A percentile compares a stretch with the other conserved stretches of the same genome.
Evolutionary conservation across 129 eudicot genomes (phyloP).

Genomic region (Logfia minima): DNA sequence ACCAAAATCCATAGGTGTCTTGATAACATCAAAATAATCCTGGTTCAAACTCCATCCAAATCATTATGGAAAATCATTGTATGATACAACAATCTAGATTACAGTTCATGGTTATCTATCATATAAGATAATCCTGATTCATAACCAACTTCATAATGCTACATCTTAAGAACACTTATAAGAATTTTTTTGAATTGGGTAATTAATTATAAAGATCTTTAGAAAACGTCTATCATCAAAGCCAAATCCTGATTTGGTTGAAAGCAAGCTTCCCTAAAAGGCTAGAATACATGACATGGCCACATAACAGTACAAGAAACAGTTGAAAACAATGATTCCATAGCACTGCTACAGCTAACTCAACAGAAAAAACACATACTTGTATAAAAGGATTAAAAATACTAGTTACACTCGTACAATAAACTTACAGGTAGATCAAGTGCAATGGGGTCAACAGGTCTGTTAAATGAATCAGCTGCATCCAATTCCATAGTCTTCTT

Average conservation of each 20-base stretch:
- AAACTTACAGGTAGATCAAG: slow-evolving; percentile 68
- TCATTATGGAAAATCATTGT: slow-evolving; percentile 5
- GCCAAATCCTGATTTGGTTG: slow-evolving; percentile 10
- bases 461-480: slow-evolving; percentile 76
- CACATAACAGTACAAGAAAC: not conserved
- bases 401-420: slow-evolving; percentile 43
- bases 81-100: slow-evolving; percentile 9
- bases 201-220: not conserved
- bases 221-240: not conserved
- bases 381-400: slow-evolving; percentile 20
- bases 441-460: slow-evolving; percentile 76
- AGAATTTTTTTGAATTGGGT: not conserved
- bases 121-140: slow-evolving; percentile 5
- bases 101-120: not conserved
- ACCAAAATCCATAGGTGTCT: slow-evolving; percentile 92
- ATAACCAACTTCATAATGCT: not conserved
- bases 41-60: slow-evolving; percentile 33
- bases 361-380: slow-evolving; percentile 66
- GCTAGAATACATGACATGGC: not conserved
- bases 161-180: slow-evolving; percentile 8
- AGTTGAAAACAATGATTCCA: not conserved
- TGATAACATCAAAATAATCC: slow-evolving; percentile 84
- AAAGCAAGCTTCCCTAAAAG: not conserved
- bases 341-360: slow-evolving; percentile 51
- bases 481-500: slow-evolving; percentile 75